Base-by-base conservation (phyloP, 1,284 basidiomycete genomes). In the Heterobasidion occidentale region DNA sequence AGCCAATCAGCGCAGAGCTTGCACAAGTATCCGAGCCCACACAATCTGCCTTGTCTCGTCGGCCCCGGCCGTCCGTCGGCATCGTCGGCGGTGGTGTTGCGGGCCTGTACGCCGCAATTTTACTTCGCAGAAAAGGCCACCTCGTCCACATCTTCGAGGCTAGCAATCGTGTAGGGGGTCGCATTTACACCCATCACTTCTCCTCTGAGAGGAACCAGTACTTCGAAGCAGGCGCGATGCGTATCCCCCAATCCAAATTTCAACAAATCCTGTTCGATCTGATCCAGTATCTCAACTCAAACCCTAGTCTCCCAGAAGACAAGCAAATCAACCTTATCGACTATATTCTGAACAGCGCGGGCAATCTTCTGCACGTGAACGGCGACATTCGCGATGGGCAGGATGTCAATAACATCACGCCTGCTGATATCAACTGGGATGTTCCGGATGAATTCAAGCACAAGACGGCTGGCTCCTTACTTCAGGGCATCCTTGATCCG, bases 181-280 rank as follows among this genome's bases (percentile, higher is more conserved):
- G 63, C 8, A 45, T 64, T 17, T 56, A 56, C 27, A 64, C 63
- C 1, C 57, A 64, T 46, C 57, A 56, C 53, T 64, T 64, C 56
- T 59, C 55, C 7, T 20, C 56, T 7, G 61, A 64, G 38, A 46
- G 55, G 17, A 54, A 64, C 38, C 63, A 64, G 52, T 64, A 64
- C 34, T 64, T 58, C 46, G 63, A 64, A 52, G 63, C 63, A 1
- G 63, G 63, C 48, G 63, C 63, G 9, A 64, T 64, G 63, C 63
- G 63, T 44, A 64, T 64, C 48, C 63, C 63, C 11, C 51, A 60
- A 42, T 64, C 63, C 12, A n/a, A 49, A 34, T 58, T 61, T 46
- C 62, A 63, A 17, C 12, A 42, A n/a, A 53, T 60, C 48, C 51
- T 60, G 35, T 63, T 64, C 46, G 56, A 64, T 9, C 59, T 63